Percentiles rank a stretch among this genome's conserved stretches.
These are phyloP conservation scores for Malus fusca DNA, from an alignment of 306 rosid species.

Conservation along the genomic window DNA sequence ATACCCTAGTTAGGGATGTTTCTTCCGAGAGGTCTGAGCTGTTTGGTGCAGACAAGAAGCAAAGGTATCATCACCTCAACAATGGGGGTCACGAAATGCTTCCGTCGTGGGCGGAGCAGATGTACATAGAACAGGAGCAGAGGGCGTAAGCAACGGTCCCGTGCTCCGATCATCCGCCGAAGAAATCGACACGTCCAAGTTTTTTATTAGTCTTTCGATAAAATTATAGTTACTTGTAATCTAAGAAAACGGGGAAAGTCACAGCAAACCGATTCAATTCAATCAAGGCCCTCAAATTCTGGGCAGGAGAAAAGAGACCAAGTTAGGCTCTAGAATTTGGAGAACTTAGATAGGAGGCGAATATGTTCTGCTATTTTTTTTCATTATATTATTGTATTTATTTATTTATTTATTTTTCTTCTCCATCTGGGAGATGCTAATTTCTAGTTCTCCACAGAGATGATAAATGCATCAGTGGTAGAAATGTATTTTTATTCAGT, in stretches of 20 bases:
- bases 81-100: constrained; percentile 50
- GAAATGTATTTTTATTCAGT: constrained; percentile 1
- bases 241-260: constrained; percentile 3
- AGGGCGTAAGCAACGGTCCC: constrained; percentile 45
- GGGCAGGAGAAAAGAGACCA: constrained; percentile 22
- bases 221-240: constrained; percentile 20
- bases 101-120: constrained; percentile 86
- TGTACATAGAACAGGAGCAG: constrained; percentile 93
- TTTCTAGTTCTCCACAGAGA: constrained; percentile 9
- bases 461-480: constrained; percentile 2
- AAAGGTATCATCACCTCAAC: constrained; percentile 45
- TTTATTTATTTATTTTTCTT: constrained; percentile 24
- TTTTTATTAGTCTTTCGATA: constrained; percentile 29
- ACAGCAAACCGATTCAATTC: constrained; percentile 30
- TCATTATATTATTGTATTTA: constrained; percentile 47
- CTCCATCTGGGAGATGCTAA: constrained; percentile 16
- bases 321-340: constrained; percentile 25
- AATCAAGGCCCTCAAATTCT: constrained; percentile 33
- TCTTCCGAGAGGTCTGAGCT: constrained; percentile 43
- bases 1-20: constrained; percentile 75
- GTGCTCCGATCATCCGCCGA: constrained; percentile 44
- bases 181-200: constrained; percentile 36
- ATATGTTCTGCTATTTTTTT: constrained; percentile 24
- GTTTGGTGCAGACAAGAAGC: constrained; percentile 35
- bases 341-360: constrained; percentile 26